Conservation (phyloP, 1,284 basidiomycete genomes). For the Somion occarium region DNA sequence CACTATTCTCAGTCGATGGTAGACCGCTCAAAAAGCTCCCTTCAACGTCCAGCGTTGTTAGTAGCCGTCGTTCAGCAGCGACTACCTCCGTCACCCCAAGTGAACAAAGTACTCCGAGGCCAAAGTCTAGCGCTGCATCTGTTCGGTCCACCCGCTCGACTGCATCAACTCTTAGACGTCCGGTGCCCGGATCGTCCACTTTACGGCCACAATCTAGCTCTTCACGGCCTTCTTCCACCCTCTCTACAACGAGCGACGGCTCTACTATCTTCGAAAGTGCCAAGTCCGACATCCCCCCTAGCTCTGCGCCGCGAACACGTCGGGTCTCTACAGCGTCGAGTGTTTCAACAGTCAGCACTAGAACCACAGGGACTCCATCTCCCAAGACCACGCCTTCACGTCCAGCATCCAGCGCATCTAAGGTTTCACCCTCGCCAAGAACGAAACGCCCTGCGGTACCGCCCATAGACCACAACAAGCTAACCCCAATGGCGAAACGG, state of each 20-base stretch:
- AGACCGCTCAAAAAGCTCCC: background rate
- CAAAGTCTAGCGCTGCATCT: slow-evolving; percentile 32
- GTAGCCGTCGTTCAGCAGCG: background rate
- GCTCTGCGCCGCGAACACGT: slow-evolving; percentile 33
- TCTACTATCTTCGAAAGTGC: slow-evolving; percentile 57
- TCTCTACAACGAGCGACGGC: slow-evolving; percentile 42
- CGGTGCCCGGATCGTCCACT: slow-evolving; percentile 20
- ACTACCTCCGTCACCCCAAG: slow-evolving; percentile 6
- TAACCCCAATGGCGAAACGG: slow-evolving; percentile 19
- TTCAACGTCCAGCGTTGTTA: background rate
- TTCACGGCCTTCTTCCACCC: slow-evolving; percentile 24
- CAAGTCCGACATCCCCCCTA: slow-evolving; percentile 34
- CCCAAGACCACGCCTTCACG: slow-evolving; percentile 12
- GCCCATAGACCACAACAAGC: slow-evolving; percentile 19
- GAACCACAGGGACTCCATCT: slow-evolving; percentile 26
- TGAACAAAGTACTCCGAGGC: slow-evolving; percentile 18
- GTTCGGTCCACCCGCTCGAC: slow-evolving; percentile 31
- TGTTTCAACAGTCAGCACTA: slow-evolving; percentile 32
- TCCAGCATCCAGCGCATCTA: slow-evolving; percentile 21
- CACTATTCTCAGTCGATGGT: background rate
- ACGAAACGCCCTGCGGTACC: slow-evolving; percentile 18
- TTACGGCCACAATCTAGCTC: slow-evolving; percentile 7
- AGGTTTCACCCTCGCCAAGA: slow-evolving; percentile 15
- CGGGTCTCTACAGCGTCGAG: slow-evolving; percentile 38
- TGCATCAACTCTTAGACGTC: slow-evolving; percentile 36